Evolutionary conservation across 441 rosid genomes (phyloP), one percentile per base, ranked within the genome.

Genomic region (Dalechampia spathulata): DNA sequence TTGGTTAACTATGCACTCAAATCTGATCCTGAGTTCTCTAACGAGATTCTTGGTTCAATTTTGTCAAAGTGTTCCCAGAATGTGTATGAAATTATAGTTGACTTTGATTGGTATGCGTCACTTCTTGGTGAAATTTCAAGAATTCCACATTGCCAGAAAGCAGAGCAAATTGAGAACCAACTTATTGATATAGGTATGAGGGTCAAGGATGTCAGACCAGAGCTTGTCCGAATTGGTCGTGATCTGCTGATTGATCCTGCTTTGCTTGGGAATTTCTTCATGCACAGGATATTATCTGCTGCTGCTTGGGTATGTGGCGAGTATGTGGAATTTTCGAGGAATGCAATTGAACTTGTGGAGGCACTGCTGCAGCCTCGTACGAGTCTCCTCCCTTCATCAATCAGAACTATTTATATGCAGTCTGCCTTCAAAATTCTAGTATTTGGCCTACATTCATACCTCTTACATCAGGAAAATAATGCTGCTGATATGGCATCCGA

Each of bases 251-350:
- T 86, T 62, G 97, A 89, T 80, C 97, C 97, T 60, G 96, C 97
- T 20, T 75, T 92, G 63, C 92, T 92, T 55, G 92, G 96, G 20
- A 83, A 89, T 67, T 76, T 72, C 34, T 85, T 71, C 78, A 62
- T 89, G 82, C 81, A 80, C 64, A 75, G 81, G 19, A 74, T 89
- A 62, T 62, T 89, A 65, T 83, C 82, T 20, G 96, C 96, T 65
- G 85, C 94, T 65, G 92, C 97, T 26, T 92, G 96, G 96, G 74
- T 73, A 12, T 83, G 85, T 15, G 97, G 96, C 32, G 96, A 89
- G 54, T 88, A 83, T 52, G 83, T 88, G 52, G 80, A 86, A 62
- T 83, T 76, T 57, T 81, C 76, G 15, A 83, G 75, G 62, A 70
- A 73, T 44, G 85, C 90, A 14, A 67, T 74, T 65, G 97, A 92